phyloP scores from a whole-genome alignment of 176 grass and related monocot genomes.

The Bromus sterilis region DNA sequence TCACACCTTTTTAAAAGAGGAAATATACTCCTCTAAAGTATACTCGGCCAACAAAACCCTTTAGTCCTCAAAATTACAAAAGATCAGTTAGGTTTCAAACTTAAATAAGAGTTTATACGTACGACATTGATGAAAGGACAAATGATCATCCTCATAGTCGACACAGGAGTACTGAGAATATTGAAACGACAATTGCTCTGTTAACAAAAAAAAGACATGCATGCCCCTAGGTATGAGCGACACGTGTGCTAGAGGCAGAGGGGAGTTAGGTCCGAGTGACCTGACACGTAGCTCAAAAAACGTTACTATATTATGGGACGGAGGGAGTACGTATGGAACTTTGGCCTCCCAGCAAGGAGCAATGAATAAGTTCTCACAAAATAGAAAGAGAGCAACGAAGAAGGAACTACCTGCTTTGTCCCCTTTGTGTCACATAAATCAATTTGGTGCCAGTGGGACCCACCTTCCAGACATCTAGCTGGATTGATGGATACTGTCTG shows the following conservation, averaged over 20 bases:
- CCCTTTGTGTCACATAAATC: background rate
- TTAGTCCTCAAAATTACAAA: no score
- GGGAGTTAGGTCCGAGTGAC: conserved; percentile 42
- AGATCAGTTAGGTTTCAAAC: no score
- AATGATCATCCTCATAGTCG: background rate
- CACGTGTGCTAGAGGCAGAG: conserved; percentile 39
- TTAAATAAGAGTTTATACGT: no score
- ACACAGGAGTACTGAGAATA: background rate
- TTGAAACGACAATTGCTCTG: background rate
- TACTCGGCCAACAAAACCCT: no score
- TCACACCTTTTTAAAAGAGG: no score
- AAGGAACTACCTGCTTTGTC: conserved; percentile 28
- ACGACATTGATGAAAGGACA: no score
- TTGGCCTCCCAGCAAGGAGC: conserved; percentile 31
- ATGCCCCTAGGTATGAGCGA: background rate
- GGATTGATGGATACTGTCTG: background rate
- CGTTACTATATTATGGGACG: no score
- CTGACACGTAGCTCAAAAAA: no score
- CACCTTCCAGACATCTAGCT: background rate
- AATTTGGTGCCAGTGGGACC: background rate
- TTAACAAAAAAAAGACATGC: background rate
- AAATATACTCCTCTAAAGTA: no score
- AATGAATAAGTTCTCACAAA: conserved; percentile 26
- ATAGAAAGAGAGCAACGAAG: conserved; percentile 37
- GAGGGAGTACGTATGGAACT: conserved; percentile 30